These are phyloP conservation scores for Pichia sp. DNA, from an alignment of 1,139 yeast genomes.

Conservation along the genomic window DNA sequence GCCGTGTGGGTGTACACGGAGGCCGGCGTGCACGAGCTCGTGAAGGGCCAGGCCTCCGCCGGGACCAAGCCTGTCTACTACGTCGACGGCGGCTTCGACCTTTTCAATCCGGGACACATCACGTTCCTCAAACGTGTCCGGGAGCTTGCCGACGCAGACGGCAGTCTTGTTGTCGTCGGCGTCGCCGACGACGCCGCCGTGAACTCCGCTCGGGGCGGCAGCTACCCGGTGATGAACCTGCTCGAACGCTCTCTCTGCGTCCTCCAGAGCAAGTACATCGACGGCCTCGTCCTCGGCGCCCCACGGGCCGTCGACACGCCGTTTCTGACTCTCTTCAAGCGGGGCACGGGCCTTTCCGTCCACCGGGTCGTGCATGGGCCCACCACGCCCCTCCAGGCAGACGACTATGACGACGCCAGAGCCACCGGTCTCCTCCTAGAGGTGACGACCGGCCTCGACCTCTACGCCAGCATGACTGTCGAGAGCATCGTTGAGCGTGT, in stretches of 20 bases:
- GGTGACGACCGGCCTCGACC: not conserved
- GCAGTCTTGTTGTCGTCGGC: constrained; percentile 56
- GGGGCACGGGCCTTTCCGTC: constrained; percentile 31
- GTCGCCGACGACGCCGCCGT: constrained; percentile 59
- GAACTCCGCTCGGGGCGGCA: constrained; percentile 56
- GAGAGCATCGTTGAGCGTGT: constrained; percentile 66
- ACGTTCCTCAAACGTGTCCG: constrained; percentile 53
- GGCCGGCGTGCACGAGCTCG: constrained; percentile 12
- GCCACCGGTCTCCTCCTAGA: constrained; percentile 26
- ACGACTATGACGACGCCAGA: constrained; percentile 38
- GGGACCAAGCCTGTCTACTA: constrained; percentile 40
- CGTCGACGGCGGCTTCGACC: constrained; percentile 84
- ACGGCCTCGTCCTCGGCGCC: constrained; percentile 67
- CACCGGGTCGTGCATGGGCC: constrained; percentile 61
- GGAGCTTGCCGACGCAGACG: constrained; percentile 33
- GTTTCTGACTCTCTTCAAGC: constrained; percentile 36
- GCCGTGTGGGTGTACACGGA: constrained; percentile 48
- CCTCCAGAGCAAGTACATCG: constrained; percentile 80
- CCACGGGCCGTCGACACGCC: constrained; percentile 49
- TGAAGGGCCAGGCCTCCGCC: not conserved
- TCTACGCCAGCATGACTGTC: constrained; percentile 45
- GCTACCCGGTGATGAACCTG: constrained; percentile 82
- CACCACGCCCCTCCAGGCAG: constrained; percentile 38
- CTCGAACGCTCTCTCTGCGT: constrained; percentile 85
- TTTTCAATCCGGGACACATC: constrained; percentile 92